phyloP scores from a whole-genome alignment of 169 alveolate genomes.

The Blepharisma undulans region DNA sequence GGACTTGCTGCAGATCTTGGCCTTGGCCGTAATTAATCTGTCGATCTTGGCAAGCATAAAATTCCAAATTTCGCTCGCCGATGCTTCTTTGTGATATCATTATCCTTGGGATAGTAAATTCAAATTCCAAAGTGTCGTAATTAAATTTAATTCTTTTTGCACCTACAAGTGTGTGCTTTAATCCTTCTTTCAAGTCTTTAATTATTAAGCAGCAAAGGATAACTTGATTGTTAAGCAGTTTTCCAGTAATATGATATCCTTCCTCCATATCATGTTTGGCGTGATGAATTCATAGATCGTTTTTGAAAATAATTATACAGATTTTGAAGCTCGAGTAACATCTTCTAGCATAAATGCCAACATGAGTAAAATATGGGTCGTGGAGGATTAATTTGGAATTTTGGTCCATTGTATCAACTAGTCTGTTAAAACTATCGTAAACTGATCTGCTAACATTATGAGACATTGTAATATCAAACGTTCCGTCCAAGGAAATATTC shows the following conservation, averaged over 20 bases:
- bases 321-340: not conserved
- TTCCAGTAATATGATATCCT: not conserved
- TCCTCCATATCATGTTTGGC: not conserved
- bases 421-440: not conserved
- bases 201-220: not conserved
- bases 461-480: not conserved
- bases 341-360: constrained; percentile 6
- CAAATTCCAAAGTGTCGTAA: not conserved
- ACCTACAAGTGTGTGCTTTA: not conserved
- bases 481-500: not conserved
- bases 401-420: not conserved
- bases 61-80: constrained; percentile 4
- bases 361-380: not conserved
- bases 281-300: not conserved
- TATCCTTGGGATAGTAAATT: constrained; percentile 2
- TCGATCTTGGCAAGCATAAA: constrained; percentile 3
- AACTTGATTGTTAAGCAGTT: not conserved
- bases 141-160: constrained; percentile 20
- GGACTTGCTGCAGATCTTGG: not conserved
- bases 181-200: constrained; percentile 26
- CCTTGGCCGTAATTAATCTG: not conserved
- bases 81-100: not conserved
- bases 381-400: not conserved
- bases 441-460: not conserved
- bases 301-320: not conserved